These are phyloP conservation scores for Agrostemma githago DNA, from an alignment of 148 eudicot species.

Conservation along the genomic window DNA sequence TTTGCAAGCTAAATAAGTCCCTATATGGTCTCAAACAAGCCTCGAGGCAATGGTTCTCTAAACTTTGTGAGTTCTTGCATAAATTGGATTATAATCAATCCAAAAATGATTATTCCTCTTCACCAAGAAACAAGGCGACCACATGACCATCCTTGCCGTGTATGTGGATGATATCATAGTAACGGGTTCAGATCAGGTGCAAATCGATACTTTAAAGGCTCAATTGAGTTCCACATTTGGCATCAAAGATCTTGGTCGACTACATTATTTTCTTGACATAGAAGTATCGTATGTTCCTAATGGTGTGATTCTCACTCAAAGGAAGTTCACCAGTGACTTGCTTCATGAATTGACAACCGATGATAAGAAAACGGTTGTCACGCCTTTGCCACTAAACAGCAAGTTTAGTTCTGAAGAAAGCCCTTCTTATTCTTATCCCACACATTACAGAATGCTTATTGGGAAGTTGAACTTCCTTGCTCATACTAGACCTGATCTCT, in stretches of 20 bases:
- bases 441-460: not conserved
- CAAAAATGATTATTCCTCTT: not conserved
- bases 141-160: not conserved
- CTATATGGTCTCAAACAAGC: not conserved
- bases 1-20: not conserved
- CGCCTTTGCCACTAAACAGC: too few species aligned
- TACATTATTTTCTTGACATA: not conserved
- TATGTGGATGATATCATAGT: constrained; percentile 12
- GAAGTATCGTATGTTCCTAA: not conserved
- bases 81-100: not conserved
- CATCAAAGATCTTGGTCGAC: not conserved
- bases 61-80: not conserved
- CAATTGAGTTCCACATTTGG: not conserved
- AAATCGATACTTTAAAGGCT: not conserved
- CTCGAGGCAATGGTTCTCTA: constrained; percentile 2
- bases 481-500: not conserved
- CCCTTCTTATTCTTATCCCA: not conserved
- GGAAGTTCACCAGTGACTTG: not conserved
- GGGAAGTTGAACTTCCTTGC: not conserved
- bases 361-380: too few species aligned
- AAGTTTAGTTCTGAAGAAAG: not conserved
- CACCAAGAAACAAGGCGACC: not conserved
- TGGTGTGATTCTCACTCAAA: not conserved
- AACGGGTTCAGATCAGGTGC: not conserved
- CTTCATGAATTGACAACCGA: too few species aligned